A percentile compares a stretch with the other conserved stretches of the same genome.
phyloP scores from a whole-genome alignment of 2,329 filamentous ascomycete species.

The Alternaria incomplexa region DNA sequence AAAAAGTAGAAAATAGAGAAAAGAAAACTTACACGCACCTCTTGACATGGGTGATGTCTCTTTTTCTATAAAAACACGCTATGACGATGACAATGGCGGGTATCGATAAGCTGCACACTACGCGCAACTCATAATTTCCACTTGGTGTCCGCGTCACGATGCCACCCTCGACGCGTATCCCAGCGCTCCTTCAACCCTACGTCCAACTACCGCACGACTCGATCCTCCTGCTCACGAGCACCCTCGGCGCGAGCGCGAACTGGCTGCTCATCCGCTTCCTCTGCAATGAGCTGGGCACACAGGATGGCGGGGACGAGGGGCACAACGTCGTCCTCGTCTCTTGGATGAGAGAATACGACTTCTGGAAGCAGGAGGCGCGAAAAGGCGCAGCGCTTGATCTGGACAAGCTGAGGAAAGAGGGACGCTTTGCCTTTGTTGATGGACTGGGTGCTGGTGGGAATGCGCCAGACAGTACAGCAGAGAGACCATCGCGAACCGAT shows the following conservation, averaged over 20 bases:
- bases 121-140: constrained; percentile 6
- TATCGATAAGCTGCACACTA: constrained; percentile 17
- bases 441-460: constrained; percentile 66
- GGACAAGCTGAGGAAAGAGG: constrained; percentile 62
- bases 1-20: constrained; percentile 4
- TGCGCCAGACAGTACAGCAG: background rate
- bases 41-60: background rate
- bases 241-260: constrained; percentile 60
- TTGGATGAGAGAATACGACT: constrained; percentile 77
- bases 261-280: constrained; percentile 64
- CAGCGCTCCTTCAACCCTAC: constrained; percentile 70
- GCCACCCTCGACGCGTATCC: constrained; percentile 59
- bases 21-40: background rate
- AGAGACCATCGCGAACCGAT: background rate
- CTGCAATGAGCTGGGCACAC: constrained; percentile 52
- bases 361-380: constrained; percentile 76
- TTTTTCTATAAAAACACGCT: background rate
- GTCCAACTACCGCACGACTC: constrained; percentile 64
- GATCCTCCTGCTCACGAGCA: constrained; percentile 71
- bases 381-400: constrained; percentile 77
- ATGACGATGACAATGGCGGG: background rate
- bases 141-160: constrained; percentile 23
- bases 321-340: constrained; percentile 73
- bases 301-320: constrained; percentile 37
- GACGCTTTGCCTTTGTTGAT: constrained; percentile 76